Evolutionary conservation across 1,284 basidiomycete species (phyloP), one percentile per base, ranked within the genome.

Genomic region (Takashimella tepidaria): DNA sequence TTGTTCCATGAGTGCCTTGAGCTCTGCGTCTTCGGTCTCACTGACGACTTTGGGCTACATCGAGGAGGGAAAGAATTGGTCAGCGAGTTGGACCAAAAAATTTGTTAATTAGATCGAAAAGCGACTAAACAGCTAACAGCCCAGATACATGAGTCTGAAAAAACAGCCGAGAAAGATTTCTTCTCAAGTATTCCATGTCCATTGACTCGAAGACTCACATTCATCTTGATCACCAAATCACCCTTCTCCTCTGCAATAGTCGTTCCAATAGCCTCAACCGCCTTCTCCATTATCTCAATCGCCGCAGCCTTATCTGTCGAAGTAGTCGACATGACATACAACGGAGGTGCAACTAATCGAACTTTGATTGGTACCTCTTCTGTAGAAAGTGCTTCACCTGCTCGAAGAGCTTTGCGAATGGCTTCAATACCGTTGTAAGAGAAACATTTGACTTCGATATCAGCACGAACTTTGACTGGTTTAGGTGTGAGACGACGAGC

Each of bases 361-460:
- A 96, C 92, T 78, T 96, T 97, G 79, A 98, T 97, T 0, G 95
- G 95, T 1, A 98, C 92, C 0, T 85, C 82, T 60, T 93, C 89
- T 21, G 83, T 95, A 68, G 89, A 89, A 58, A 90, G 83, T 3
- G 79, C 76, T 75, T 98, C 96, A 20, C 93, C 95, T 2, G 89
- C 88, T 49, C 84, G 82, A 44, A 98, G 81, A 0, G 96, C 95
- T 52, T 85, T 86, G 78, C 92, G 92, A 77, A 98, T 97, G 2
- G 95, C 93, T 68, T 97, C 92, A 70, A 98, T 98, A n/a, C 96
- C 96, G 31, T 89, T 85, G 55, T 92, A 93, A 4, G 88, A 88
- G 76, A 97, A 99, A 77, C 95, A 98, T 41, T 92, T 97, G 51
- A 98, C 80, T 77, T 98, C 93, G 61, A 99, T 88, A 77, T 99